phyloP scores from a whole-genome alignment of 163 green algal species.

The Chlamydomonas reinhardtii region DNA sequence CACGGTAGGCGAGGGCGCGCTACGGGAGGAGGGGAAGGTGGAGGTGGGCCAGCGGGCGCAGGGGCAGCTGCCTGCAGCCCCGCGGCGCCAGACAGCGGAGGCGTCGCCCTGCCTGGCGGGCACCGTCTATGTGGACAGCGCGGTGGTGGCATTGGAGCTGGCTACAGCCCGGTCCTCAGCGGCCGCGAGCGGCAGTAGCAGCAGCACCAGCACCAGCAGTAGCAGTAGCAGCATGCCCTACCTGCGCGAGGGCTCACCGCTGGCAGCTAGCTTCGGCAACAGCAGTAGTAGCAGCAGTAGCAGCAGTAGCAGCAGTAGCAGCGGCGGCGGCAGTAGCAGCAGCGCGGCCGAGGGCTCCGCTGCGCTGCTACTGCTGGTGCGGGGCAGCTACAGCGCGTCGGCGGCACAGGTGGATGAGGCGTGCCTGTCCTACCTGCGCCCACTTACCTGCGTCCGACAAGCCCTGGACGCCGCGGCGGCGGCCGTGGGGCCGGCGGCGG shows the following conservation, averaged over 20 bases:
- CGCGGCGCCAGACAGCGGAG: too few species aligned
- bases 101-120: too few species aligned
- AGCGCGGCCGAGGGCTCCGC: neutral
- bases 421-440: neutral
- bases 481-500: neutral
- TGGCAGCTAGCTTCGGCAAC: neutral
- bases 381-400: constrained; percentile 5
- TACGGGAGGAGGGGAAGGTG: too few species aligned
- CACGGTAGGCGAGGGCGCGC: too few species aligned
- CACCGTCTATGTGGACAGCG: too few species aligned
- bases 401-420: neutral
- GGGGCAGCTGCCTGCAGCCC: too few species aligned
- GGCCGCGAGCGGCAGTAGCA: neutral
- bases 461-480: neutral
- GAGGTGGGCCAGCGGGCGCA: too few species aligned
- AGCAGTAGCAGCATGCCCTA: neutral
- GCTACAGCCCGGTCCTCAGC: too few species aligned
- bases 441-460: neutral
- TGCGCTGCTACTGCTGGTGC: constrained; percentile 6
- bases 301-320: neutral
- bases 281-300: neutral
- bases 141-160: too few species aligned
- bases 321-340: neutral
- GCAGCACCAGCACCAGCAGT: neutral
- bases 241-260: neutral